These are phyloP conservation scores for Epichloe coenophiala DNA, from an alignment of 2,329 filamentous ascomycete species.

Conservation along the genomic window DNA sequence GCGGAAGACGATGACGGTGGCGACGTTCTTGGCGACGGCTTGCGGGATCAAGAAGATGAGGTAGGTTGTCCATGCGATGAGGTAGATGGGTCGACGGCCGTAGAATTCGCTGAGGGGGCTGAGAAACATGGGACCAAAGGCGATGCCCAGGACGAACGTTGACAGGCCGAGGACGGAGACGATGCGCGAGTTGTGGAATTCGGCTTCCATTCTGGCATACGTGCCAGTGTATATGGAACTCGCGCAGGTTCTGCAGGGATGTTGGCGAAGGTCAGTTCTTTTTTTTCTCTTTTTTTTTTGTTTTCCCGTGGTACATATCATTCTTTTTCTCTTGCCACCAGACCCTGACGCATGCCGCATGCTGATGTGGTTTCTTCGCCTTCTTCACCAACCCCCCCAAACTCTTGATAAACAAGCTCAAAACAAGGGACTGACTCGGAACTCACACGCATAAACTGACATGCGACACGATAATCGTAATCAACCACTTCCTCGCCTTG, in stretches of 20 bases:
- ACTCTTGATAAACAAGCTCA: no score
- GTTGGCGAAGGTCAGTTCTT: neutral
- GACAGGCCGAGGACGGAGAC: conserved; percentile 72
- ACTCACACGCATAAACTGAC: conserved; percentile 76
- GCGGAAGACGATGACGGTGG: conserved; percentile 62
- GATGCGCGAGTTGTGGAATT: conserved; percentile 58
- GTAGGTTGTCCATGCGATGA: conserved; percentile 60
- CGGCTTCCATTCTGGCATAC: conserved; percentile 60
- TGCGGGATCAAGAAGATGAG: conserved; percentile 70
- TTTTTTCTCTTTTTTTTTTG: neutral
- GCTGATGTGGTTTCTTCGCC: neutral
- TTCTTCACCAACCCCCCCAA: no score
- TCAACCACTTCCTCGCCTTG: conserved; percentile 59
- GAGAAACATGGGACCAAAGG: conserved; percentile 48
- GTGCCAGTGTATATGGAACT: conserved; percentile 84
- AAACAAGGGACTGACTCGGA: conserved; percentile 13
- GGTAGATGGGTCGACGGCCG: conserved; percentile 69
- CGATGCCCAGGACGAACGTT: conserved; percentile 65
- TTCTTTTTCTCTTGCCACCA: neutral
- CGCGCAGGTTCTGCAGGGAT: conserved; percentile 51
- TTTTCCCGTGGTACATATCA: neutral
- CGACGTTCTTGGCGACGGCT: conserved; percentile 68
- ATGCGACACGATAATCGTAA: conserved; percentile 59
- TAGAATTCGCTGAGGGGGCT: conserved; percentile 64
- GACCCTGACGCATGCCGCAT: no score